Evolutionary conservation across 2,329 filamentous ascomycete genomes (phyloP).

Genomic region (Aspergillus eucalypticola): DNA sequence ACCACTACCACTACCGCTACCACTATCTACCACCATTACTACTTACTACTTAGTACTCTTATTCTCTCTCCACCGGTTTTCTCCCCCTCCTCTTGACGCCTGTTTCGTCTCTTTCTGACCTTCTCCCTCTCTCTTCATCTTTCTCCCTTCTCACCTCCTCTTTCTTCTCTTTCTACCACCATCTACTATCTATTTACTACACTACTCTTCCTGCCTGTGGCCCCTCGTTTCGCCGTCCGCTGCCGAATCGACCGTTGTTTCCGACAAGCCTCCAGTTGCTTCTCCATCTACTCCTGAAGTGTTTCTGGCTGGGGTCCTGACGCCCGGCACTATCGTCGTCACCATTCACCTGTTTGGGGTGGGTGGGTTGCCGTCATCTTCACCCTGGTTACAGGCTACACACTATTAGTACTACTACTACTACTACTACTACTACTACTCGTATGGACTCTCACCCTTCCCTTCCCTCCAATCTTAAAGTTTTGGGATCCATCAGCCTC

Average conservation of each 20-base stretch:
- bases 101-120: no score
- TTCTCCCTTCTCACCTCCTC: neutral
- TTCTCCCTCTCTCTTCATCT: neutral
- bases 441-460: conserved; percentile 1
- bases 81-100: neutral
- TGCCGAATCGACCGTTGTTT: conserved; percentile 30
- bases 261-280: conserved; percentile 33
- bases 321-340: conserved; percentile 19
- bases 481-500: conserved; percentile 11
- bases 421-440: neutral
- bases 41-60: no score
- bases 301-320: conserved; percentile 6
- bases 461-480: neutral
- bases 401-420: neutral
- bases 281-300: neutral
- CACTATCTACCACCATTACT: no score
- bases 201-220: conserved; percentile 11
- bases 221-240: conserved; percentile 24
- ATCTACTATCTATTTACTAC: neutral
- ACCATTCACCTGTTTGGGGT: conserved; percentile 17
- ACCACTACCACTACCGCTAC: neutral
- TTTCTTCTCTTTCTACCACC: neutral
- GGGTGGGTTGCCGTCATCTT: conserved; percentile 18
- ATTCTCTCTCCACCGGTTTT: neutral
- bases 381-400: neutral